Evolutionary conservation across 2,329 filamentous ascomycete species (phyloP), one percentile per base, ranked within the genome.

Genomic region (Fusarium illudens): DNA sequence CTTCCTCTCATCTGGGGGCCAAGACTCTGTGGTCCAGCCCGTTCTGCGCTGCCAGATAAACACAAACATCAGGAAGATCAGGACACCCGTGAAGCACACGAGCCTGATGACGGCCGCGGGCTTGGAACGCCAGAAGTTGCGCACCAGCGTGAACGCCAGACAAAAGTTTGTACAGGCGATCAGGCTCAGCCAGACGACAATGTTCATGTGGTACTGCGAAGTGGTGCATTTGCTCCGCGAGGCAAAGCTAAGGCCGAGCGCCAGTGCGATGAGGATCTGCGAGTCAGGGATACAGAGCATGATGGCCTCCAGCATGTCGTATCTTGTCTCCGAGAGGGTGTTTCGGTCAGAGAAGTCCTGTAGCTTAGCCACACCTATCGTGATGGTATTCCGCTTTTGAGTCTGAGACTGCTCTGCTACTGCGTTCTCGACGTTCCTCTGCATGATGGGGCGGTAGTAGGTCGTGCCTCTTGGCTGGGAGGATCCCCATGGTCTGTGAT

Each of bases 41-140:
- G 48, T 51, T n/a, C 48, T 34, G 17, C 48, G 27, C 32, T 51
- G 48, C 48, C 48, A 51, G 30, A 51, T 51, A 11, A 51, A 51
- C 13, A 51, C 48, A 20, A 33, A 22, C 48, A 51, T 51, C 19
- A 51, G 25, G 6, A 51, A 51, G 27, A 33, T 12, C 19, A 51
- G 4, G 9, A 51, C 48, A 2, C 48, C 48, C 13, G 30, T 30
- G 13, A 49, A 49, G 44, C 44, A 49, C 17, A 17, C 13, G 8
- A 49, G 22, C 29, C 44, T 30, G 12, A 49, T 32, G n/a, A 49
- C 30, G 8, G 27, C 44, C 29, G 44, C 44, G 3, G 29, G n/a
- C 4, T 29, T 29, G 19, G 44, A 49, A 2, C 44, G 44, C 44
- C 44, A 49, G 7, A 49, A 49, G 17, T 49, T 49, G 11, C 44